Evolutionary conservation across 495 filamentous ascomycete species (phyloP), one percentile per base, ranked within the genome.

Genomic region (Thermothielavioides terrestris): DNA sequence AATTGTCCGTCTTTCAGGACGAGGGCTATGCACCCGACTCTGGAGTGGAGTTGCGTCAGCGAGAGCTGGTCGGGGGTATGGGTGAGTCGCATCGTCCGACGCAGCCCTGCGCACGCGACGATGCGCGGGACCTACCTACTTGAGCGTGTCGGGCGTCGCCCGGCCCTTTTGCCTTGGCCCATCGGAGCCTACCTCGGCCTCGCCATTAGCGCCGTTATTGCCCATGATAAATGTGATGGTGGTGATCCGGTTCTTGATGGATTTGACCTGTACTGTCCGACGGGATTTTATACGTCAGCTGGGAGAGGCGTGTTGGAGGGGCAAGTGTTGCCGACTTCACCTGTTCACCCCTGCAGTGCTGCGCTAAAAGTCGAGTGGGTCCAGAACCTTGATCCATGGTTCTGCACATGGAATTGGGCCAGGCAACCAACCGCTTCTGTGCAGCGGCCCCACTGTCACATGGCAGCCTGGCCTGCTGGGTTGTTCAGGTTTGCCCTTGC

Each of bases 141-240:
- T 76, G 61, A 94, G 74, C 26, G 85, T 88, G 47, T 83, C 83
- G 47, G 86, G 71, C 32, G 86, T 92, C 52, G 88, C 87, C 56
- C 83, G 81, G 44, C 87, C 83, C 60, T 80, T 90, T 66, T 88
- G 65, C 31, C 65, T 78, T 5, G 85, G 79, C 45, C 60, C 69
- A 35, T 71, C 68, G 4, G 66, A 65, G 30, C 73, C 73, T 5
- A 74, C 70, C 17, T 71, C 42, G 17, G 70, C 61, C 37, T 74
- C 70, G n/a, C 67, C 65, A 51, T 64, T 67, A 3, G 54, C 46
- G 15, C 57, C 64, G 45, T 52, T 54, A 18, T 61, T 63, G 52
- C 66, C 67, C 72, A 75, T 75, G 65, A 65, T 71, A 57, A 42
- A 66, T 31, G 14, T 15, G 48, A 49, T 56, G 41, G 40, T 34